These are phyloP conservation scores for Podospora bellae-mahoneyi DNA, from an alignment of 495 filamentous ascomycete species.

Conservation along the genomic window DNA sequence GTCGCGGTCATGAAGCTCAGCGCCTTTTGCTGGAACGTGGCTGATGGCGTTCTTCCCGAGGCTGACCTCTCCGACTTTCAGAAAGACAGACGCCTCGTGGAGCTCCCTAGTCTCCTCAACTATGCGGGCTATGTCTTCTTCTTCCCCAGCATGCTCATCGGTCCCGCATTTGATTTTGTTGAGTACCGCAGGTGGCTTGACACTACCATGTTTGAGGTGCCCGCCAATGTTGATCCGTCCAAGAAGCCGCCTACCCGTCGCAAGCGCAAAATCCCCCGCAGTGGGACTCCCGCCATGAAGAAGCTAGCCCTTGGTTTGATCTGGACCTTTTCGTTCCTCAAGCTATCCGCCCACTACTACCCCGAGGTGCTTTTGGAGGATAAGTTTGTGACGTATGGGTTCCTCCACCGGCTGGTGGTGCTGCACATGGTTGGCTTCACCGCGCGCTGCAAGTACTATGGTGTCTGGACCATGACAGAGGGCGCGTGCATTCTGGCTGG, in stretches of 20 bases:
- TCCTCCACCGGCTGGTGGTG: slow-evolving; percentile 68
- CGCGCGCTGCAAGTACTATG: slow-evolving; percentile 87
- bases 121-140: slow-evolving; percentile 89
- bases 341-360: slow-evolving; percentile 64
- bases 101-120: slow-evolving; percentile 73
- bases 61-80: slow-evolving; percentile 80
- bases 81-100: slow-evolving; percentile 69
- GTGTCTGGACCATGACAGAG: slow-evolving; percentile 89
- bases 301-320: slow-evolving; percentile 67
- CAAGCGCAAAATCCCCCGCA: slow-evolving; percentile 92
- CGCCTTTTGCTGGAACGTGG: slow-evolving; percentile 95
- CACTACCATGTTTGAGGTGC: slow-evolving; percentile 88
- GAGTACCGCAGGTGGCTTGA: slow-evolving; percentile 92
- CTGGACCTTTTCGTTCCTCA: slow-evolving; percentile 79
- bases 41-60: slow-evolving; percentile 78
- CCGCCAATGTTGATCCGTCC: slow-evolving; percentile 69
- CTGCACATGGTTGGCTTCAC: slow-evolving; percentile 80
- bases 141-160: slow-evolving; percentile 84
- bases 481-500: slow-evolving; percentile 92
- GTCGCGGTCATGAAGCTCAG: slow-evolving; percentile 98
- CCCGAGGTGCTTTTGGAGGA: slow-evolving; percentile 56
- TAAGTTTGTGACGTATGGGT: slow-evolving; percentile 59
- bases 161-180: slow-evolving; percentile 89
- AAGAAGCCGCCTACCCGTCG: slow-evolving; percentile 81
- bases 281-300: slow-evolving; percentile 75